Percentiles rank a stretch among this genome's conserved stretches.
These are phyloP conservation scores for Neopestalotiopsis sp. DNA, from an alignment of 2,329 filamentous ascomycete species.

Conservation along the genomic window DNA sequence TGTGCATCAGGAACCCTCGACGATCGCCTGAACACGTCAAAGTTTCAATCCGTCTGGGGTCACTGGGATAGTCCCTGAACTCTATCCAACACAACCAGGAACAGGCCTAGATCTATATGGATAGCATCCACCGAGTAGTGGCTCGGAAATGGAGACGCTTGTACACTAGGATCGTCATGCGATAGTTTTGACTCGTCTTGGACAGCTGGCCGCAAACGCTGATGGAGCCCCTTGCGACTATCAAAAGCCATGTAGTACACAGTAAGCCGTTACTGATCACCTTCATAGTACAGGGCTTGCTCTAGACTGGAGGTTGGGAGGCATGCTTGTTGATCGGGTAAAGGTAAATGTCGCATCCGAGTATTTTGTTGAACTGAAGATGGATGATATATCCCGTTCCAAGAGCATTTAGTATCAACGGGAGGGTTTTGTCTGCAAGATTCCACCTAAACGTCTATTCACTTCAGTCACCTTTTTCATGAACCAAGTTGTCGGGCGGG, in stretches of 20 bases:
- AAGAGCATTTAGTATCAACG: too few species aligned
- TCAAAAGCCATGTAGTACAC: neutral
- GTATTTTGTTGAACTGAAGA: too few species aligned
- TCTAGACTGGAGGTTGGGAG: neutral
- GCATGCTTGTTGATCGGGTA: neutral
- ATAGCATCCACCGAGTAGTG: neutral
- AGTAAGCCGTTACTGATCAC: neutral
- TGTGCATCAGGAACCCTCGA: neutral
- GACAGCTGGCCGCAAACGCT: neutral
- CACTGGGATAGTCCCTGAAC: neutral
- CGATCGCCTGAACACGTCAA: neutral
- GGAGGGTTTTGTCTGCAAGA: neutral
- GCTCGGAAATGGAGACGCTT: neutral
- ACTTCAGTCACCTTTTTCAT: neutral
- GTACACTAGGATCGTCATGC: neutral
- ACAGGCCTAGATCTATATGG: neutral
- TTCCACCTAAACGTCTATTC: neutral
- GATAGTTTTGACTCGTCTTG: neutral
- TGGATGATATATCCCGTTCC: too few species aligned
- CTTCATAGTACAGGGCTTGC: neutral
- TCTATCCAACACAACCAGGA: neutral
- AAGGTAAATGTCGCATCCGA: too few species aligned
- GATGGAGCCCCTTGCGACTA: neutral
- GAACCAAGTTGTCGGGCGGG: neutral
- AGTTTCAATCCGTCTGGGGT: neutral